Conservation (phyloP, 2,329 filamentous ascomycete species). For the Cyphellophora attinorum region DNA sequence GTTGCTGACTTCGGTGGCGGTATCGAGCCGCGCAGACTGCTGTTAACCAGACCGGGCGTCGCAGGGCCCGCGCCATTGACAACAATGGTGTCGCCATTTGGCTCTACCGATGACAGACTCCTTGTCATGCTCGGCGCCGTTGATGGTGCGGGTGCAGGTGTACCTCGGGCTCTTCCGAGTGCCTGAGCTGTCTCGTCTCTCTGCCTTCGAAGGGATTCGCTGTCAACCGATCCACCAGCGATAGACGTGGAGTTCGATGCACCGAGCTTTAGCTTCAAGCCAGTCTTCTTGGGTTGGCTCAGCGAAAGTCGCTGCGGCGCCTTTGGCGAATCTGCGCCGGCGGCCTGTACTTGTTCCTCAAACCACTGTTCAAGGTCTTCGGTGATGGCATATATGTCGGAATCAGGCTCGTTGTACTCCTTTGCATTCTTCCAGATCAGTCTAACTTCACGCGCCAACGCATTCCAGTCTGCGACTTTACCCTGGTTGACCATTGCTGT, state of each 20-base stretch:
- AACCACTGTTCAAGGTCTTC: constrained; percentile 50
- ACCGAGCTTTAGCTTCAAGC: constrained; percentile 71
- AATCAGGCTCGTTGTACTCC: constrained; percentile 86
- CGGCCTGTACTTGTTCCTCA: constrained; percentile 58
- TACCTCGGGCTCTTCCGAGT: constrained; percentile 11
- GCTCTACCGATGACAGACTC: constrained; percentile 14
- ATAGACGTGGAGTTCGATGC: constrained; percentile 50
- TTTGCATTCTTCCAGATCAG: constrained; percentile 81
- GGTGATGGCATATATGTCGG: constrained; percentile 69
- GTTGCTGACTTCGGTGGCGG: neutral
- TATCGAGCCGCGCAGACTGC: too few species aligned
- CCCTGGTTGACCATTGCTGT: constrained; percentile 65
- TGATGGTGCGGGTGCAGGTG: constrained; percentile 13
- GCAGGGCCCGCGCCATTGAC: constrained; percentile 12
- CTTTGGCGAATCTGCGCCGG: constrained; percentile 41
- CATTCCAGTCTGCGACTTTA: constrained; percentile 73
- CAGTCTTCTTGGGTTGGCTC: constrained; percentile 23
- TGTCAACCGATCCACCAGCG: constrained; percentile 44
- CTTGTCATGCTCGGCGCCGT: constrained; percentile 12
- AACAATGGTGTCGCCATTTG: constrained; percentile 9
- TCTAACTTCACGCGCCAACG: constrained; percentile 69
- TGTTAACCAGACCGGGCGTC: constrained; percentile 20
- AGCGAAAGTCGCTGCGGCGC: constrained; percentile 62
- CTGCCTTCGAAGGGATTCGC: constrained; percentile 43
- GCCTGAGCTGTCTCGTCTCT: constrained; percentile 39